A percentile compares a stretch with the other conserved stretches of the same genome.
These are phyloP conservation scores for Chlorella sp. DNA, from an alignment of 139 green algal genomes.

Conservation along the genomic window DNA sequence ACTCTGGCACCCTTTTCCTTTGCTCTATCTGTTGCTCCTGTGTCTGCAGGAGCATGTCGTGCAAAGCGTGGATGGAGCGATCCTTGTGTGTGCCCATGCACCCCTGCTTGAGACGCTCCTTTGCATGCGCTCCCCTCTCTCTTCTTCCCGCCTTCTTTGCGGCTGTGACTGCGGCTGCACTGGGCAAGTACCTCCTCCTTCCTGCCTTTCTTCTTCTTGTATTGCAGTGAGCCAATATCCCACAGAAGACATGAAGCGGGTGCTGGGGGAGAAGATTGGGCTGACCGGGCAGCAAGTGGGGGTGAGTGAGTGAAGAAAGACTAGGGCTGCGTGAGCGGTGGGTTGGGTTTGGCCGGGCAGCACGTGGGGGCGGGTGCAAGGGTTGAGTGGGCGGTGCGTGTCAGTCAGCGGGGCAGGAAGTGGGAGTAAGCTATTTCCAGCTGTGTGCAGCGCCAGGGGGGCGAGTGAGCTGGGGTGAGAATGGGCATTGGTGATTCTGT, in stretches of 20 bases:
- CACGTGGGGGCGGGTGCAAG: too few relatives aligned
- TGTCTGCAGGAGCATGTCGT: not conserved
- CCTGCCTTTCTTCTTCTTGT: not conserved
- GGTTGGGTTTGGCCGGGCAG: not conserved
- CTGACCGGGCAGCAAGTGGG: conserved; percentile 79
- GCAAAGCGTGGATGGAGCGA: not conserved
- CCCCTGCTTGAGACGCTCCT: not conserved
- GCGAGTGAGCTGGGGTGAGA: too few relatives aligned
- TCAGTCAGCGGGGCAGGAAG: not conserved
- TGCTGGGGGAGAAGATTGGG: conserved; percentile 67
- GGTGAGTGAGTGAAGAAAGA: conserved; percentile 35
- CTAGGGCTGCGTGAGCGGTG: not conserved
- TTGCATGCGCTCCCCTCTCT: not conserved
- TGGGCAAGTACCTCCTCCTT: too few relatives aligned
- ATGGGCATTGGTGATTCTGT: too few relatives aligned
- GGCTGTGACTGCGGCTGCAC: too few relatives aligned
- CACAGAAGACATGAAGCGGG: conserved; percentile 56
- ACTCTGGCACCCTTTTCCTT: too few relatives aligned
- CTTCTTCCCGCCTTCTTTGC: too few relatives aligned
- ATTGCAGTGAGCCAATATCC: conserved; percentile 70
- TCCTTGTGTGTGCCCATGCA: not conserved
- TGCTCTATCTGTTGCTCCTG: not conserved
- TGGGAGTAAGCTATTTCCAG: too few relatives aligned
- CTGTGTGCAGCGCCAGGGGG: too few relatives aligned
- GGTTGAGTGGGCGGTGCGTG: not conserved